phyloP scores from a whole-genome alignment of 1,284 basidiomycete species.

The Cutaneotrichosporon daszewskae region DNA sequence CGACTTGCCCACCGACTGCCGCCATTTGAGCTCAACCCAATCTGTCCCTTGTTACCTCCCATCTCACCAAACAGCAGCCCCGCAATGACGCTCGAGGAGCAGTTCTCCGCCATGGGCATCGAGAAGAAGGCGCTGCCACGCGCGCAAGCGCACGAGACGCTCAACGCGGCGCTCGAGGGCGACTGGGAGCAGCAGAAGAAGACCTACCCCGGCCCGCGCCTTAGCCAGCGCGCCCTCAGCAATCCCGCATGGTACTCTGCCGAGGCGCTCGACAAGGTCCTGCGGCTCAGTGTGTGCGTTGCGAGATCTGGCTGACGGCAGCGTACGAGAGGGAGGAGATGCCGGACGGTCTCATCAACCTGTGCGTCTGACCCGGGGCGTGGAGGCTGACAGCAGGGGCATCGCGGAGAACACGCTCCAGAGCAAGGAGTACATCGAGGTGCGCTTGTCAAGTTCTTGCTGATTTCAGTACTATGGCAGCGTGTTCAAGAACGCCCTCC shows the following conservation, averaged over 20 bases:
- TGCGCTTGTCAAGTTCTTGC: not conserved
- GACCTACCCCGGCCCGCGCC: slow-evolving; percentile 9
- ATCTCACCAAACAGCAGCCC: no score
- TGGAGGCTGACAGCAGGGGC: slow-evolving; percentile 5
- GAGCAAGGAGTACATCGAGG: slow-evolving; percentile 13
- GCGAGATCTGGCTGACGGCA: not conserved
- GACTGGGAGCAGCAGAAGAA: slow-evolving; percentile 8
- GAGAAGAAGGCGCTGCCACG: no score
- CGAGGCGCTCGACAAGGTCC: slow-evolving; percentile 12
- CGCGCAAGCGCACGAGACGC: no score
- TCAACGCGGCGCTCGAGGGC: slow-evolving; percentile 6
- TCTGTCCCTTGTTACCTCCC: no score
- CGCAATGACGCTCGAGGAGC: no score
- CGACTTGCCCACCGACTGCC: no score
- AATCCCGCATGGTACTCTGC: not conserved
- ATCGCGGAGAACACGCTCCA: slow-evolving; percentile 18
- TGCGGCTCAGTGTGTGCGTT: slow-evolving; percentile 8
- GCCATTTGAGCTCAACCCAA: no score
- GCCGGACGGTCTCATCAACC: slow-evolving; percentile 14
- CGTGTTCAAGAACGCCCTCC: slow-evolving; percentile 7
- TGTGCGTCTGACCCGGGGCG: not conserved
- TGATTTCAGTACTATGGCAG: slow-evolving; percentile 7
- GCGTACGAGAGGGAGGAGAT: slow-evolving; percentile 11
- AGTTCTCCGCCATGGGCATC: no score
- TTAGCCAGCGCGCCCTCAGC: slow-evolving; percentile 3